Base-by-base conservation (phyloP, 345 rosid species). In the Clausena lansium region DNA sequence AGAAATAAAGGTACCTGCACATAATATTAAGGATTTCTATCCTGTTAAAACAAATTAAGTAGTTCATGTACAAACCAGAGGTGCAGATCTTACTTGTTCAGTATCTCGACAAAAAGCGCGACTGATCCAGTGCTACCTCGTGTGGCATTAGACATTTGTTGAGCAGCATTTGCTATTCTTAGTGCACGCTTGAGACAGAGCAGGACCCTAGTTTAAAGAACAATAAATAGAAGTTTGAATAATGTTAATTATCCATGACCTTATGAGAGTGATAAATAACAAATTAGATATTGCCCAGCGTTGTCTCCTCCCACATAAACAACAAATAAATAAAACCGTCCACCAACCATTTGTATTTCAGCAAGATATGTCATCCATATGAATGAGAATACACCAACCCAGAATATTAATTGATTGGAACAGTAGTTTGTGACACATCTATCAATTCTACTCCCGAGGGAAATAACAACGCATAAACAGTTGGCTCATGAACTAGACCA, bases 121-220 rank as follows among this genome's bases (percentile, higher is more conserved):
- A 85, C 92, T 20, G 98, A 90, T 81, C 94, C 98, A 10, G 94
- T 81, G 87, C 88, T 87, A 78, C 94, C 97, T 66, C 93, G 86
- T n/a, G 94, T 83, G 32, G 89, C 91, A 83, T 71, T 91, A 60
- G 89, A 77, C 98, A 96, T 88, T 81, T 94, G 97, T 79, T 96
- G 98, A 78, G 97, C 97, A 74, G 96, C 94, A 81, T 94, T 91
- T 67, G 99, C 99, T 78, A 96, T 96, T 84, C 95, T 91, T 73
- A 96, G 57, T 59, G 98, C 98, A 78, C 98, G 97, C 86, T 94
- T 94, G 32, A 96, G 95, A 86, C 98, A 94, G 71, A 88, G 90
- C 77, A 94, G 76, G 78, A 94, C 98, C 92, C 99, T 96, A 77
- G 74, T 61, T 50, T 58, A 75, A 35, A 73, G 28, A 15, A 45